Evolutionary conservation across 768 basidiomycete genomes (phyloP), one percentile per base, ranked within the genome.

Genomic region (Boletus coccyginus): DNA sequence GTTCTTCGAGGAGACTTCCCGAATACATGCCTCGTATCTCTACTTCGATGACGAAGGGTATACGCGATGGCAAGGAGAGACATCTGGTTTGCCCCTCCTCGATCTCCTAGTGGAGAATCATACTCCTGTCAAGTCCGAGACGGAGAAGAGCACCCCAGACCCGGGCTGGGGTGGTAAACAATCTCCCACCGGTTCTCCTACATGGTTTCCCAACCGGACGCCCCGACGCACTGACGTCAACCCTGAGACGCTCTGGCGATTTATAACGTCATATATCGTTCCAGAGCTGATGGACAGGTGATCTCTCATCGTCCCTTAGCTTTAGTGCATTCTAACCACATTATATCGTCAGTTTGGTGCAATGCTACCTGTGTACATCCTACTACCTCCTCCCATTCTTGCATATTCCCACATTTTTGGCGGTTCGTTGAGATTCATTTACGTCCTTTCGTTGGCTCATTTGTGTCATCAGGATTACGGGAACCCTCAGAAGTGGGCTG

Each of bases 201-300:
- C 85, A 48, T 92, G 88, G 88, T 95, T 96, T 74, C 94, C 94
- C 0, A 86, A 94, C 69, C 81, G 94, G 39, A 84, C 82, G 19
- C 84, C 84, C 6, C 78, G 82, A 43, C 81, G 87, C 21, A 86
- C 86, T 35, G 90, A 92, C 63, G 81, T 88, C 55, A 92, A 94
- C 65, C 92, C 94, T 11, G 92, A 94, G 73, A 84, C 84, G 10
- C 74, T 92, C 6, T 97, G 94, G 94, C 84, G 88, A 56, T 78
- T 89, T 19, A 88, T 95, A 65, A 94, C 94, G 2, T 87, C 90
- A 2, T 83, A 86, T 53, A 93, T 96, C 53, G 83, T 84, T 5
- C 92, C 94, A 10, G 92, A 94, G 65, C 78, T 96, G 50, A 95
- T 97, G 92, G 94, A 97, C 72, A 93, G 83, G 94, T 92, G 63